Base-by-base conservation (phyloP, 2,329 filamentous ascomycete species). In the Didymella glomerata region DNA sequence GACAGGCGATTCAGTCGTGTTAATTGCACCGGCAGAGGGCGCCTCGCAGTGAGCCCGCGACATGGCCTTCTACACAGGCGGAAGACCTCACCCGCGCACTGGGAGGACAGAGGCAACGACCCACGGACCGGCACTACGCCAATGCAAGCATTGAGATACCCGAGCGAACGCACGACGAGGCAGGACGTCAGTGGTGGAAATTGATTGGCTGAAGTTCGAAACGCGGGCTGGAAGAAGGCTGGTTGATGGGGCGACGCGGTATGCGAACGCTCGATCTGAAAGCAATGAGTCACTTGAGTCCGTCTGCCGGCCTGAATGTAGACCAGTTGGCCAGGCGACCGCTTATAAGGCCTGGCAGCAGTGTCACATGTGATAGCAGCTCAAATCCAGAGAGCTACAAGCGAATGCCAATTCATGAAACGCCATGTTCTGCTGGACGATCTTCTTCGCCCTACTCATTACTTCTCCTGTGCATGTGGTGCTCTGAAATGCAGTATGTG, bases 1-100 rank as follows among this genome's bases (percentile, higher is more conserved):
- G 4, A 9, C 55, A 82, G 81, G 81, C 48, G 81, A 83, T 66
- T 83, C 81, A 11, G 81, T 83, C 13, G 81, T 83, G 34, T 71
- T 83, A 52, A 83, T 83, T 32, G 81, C 81, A 28, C 77, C 77
- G 40, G 67, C 71, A 28, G 68, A 75, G 32, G 71, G 69, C 54
- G 62, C 67, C 42, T 64, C 70, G 51, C 65, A 71, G 61, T 73
- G 68, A 72, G 62, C 53, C 40, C 44, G 38, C 41, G 41, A 25
- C 34, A 20, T 53, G 41, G 45, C 51, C 53, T 44, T 59, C 41
- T 34, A 45, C 42, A 50, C 48, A 61, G 50, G 51, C 47, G 14
- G 25, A 63, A 40, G 47, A 63, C 44, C 50, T 28, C 50, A 36
- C 41, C 36, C 52, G 38, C 22, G 7, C 41, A 34, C 47, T 24